phyloP scores from a whole-genome alignment of 225 moss, liverwort and hornwort species.

The Ulota crispa region DNA sequence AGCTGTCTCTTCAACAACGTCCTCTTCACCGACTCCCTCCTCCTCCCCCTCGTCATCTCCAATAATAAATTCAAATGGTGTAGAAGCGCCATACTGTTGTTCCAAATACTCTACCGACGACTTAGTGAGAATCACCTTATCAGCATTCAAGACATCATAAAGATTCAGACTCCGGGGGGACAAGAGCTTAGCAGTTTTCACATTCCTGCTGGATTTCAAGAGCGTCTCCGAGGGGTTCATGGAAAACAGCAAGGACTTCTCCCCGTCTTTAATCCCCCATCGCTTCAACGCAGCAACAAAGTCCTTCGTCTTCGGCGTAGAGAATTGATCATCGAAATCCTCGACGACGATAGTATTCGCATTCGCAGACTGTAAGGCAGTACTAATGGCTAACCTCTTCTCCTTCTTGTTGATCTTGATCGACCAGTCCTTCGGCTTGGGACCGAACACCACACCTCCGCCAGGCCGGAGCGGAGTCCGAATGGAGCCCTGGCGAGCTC shows the following conservation, averaged over 20 bases:
- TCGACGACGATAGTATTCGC: conserved; percentile 77
- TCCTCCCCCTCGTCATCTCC: conserved; percentile 35
- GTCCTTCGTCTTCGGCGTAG: conserved; percentile 67
- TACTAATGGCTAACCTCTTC: conserved; percentile 87
- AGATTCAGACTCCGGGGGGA: conserved; percentile 77
- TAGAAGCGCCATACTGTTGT: conserved; percentile 57
- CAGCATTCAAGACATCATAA: conserved; percentile 83
- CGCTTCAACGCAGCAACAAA: conserved; percentile 63
- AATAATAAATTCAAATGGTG: conserved; percentile 35
- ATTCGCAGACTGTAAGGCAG: conserved; percentile 74
- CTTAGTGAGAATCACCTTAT: conserved; percentile 74
- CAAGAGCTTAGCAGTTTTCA: conserved; percentile 69
- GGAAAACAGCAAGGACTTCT: conserved; percentile 64
- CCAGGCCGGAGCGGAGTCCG: conserved; percentile 90
- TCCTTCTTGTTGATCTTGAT: conserved; percentile 95
- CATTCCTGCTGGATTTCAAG: conserved; percentile 59
- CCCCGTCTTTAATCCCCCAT: conserved; percentile 63
- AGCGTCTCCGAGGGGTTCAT: conserved; percentile 52
- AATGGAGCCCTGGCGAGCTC: conserved; percentile 74
- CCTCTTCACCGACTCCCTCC: conserved; percentile 15
- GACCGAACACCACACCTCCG: conserved; percentile 89
- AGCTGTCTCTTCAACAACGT: conserved; percentile 26
- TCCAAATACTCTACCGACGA: conserved; percentile 77
- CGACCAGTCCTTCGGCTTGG: conserved; percentile 88
- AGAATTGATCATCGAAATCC: conserved; percentile 58